Percentiles rank a stretch among this genome's conserved stretches.
phyloP scores from a whole-genome alignment of 495 filamentous ascomycete species.

The Bacidia gigantensis region DNA sequence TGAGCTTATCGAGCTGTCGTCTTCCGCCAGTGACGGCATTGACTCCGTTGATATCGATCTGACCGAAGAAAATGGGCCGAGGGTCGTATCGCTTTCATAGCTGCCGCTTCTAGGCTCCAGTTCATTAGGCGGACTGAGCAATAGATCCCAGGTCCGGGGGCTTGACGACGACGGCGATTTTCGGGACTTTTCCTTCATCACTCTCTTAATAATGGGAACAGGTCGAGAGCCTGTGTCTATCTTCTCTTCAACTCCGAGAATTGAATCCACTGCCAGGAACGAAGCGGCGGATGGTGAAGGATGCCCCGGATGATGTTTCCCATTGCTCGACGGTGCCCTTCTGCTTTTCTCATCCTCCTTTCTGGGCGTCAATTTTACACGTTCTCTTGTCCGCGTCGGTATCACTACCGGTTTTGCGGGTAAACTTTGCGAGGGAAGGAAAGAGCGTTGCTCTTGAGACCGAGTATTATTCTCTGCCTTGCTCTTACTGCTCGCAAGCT shows the following conservation, averaged over 20 bases:
- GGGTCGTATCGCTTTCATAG: constrained; percentile 27
- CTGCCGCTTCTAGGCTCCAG: constrained; percentile 24
- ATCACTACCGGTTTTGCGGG: constrained; percentile 19
- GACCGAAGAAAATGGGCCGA: constrained; percentile 28
- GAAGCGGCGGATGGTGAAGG: constrained; percentile 14
- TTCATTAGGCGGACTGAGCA: constrained; percentile 34
- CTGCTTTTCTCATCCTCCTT: constrained; percentile 1
- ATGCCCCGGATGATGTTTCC: constrained; percentile 10
- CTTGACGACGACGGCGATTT: constrained; percentile 13
- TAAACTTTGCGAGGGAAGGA: constrained; percentile 9
- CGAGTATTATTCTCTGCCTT: constrained; percentile 1
- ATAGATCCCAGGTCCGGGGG: constrained; percentile 24
- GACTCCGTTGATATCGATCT: constrained; percentile 47
- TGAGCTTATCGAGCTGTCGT: constrained; percentile 31
- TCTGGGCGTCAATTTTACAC: constrained; percentile 3
- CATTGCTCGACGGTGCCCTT: background rate
- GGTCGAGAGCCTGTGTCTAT: background rate
- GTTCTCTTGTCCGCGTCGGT: constrained; percentile 12
- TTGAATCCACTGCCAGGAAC: constrained; percentile 13
- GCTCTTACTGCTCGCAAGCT: background rate
- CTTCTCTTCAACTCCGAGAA: background rate
- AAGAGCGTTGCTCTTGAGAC: constrained; percentile 20
- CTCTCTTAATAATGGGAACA: background rate
- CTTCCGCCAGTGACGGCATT: constrained; percentile 46
- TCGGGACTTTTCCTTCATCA: background rate